A percentile compares a stretch with the other conserved stretches of the same genome.
phyloP scores from a whole-genome alignment of 2,329 filamentous ascomycete genomes.

The Aspergillus fischeri region DNA sequence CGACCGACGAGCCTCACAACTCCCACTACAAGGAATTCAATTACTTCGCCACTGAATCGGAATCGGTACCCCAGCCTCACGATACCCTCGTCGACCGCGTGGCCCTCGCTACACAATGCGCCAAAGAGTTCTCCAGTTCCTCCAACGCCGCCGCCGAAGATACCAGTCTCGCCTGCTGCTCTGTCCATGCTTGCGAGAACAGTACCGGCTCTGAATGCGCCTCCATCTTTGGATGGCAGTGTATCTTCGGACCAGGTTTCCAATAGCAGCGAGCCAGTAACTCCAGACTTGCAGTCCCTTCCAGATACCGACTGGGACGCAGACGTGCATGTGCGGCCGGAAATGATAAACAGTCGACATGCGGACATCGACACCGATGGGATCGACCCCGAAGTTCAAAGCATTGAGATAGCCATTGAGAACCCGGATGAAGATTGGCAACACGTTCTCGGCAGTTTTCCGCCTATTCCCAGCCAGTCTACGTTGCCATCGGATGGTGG shows the following conservation, averaged over 20 bases:
- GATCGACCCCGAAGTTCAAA: conserved; percentile 24
- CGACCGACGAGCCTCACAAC: conserved; percentile 48
- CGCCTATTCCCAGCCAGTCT: conserved; percentile 30
- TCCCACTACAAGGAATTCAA: conserved; percentile 36
- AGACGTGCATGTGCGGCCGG: conserved; percentile 31
- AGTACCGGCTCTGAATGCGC: conserved; percentile 70
- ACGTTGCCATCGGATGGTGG: conserved; percentile 44
- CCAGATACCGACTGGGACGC: conserved; percentile 60
- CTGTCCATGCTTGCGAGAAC: conserved; percentile 67
- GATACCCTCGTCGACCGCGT: conserved; percentile 56
- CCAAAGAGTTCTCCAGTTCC: conserved; percentile 45
- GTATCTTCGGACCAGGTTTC: conserved; percentile 84
- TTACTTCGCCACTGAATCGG: conserved; percentile 36
- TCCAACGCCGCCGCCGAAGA: conserved; percentile 49
- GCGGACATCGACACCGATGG: conserved; percentile 22
- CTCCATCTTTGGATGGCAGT: conserved; percentile 87
- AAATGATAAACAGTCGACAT: conserved; percentile 27
- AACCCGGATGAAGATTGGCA: conserved; percentile 57
- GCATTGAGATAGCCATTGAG: conserved; percentile 37
- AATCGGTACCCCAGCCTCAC: conserved; percentile 55
- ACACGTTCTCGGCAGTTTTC: conserved; percentile 38
- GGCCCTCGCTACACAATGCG: conserved; percentile 54
- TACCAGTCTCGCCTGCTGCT: conserved; percentile 72
- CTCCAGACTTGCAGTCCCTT: conserved; percentile 64
- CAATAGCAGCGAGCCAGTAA: conserved; percentile 75